Base-by-base conservation (phyloP, 2,329 filamentous ascomycete genomes). In the Dactylellina sp. region DNA sequence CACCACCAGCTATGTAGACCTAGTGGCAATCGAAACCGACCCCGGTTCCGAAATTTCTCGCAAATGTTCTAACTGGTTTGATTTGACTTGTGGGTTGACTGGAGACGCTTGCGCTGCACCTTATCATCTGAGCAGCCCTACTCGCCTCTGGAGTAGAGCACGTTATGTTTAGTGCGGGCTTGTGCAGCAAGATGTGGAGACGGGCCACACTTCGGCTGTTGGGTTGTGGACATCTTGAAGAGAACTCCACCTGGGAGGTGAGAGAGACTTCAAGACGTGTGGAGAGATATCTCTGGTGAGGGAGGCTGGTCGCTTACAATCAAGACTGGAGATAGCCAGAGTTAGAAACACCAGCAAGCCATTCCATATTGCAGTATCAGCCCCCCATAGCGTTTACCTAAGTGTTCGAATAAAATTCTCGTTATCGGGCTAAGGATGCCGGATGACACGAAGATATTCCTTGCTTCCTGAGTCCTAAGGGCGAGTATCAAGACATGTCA, bases 121-220 rank as follows among this genome's bases (percentile, higher is more conserved):
- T 52, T 64, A 66, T 74, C 70, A 74, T 66, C 35, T 74, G 70
- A 62, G 52, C 68, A 72, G 46, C 32, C 37, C 53, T 57, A 65
- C 49, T 35, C 9, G 18, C 9, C 18, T 16, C 37, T 40, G n/a
- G 56, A 40, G 24, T n/a, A 32, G 40, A 62, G 70, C 61, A 57
- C 49, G 70, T 62, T 74, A 44, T 56, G 25, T 62, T 59, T 65
- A 74, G 68, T 53, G 60, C 60, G 47, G 56, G 60, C 47, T 42
- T 46, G 57, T 72, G 68, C 60, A 64, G 32, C 12, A 44, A 57
- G 46, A n/a, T 71, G 53, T 62, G 70, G 47, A 66, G 50, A 44
- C 2, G 20, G 44, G 44, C 39, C 49, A 53, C 65, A 22, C 18
- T 60, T 66, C 46, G 53, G 52, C 40, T 68, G 37, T 52, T 53